Evolutionary conservation across 2,329 filamentous ascomycete species (phyloP).

Genomic region (Xylaria sp.): DNA sequence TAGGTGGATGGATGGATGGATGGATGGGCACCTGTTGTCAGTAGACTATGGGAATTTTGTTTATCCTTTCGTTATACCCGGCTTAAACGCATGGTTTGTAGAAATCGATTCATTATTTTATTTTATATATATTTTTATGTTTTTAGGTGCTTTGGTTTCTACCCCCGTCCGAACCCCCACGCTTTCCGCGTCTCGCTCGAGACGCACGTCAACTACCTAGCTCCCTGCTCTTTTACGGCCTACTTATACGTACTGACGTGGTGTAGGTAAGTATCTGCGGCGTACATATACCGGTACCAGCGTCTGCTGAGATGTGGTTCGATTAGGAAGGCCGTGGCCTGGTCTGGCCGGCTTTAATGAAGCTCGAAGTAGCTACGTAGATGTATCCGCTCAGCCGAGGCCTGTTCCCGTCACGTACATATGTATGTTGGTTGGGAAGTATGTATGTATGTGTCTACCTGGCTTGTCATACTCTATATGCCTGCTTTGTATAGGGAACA

Average conservation of each 20-base stretch:
- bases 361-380: background rate
- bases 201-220: conserved; percentile 23
- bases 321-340: background rate
- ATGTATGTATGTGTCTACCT: background rate
- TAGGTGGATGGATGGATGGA: too few species aligned
- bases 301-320: conserved; percentile 2
- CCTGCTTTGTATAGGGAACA: background rate
- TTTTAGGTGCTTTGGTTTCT: background rate
- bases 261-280: background rate
- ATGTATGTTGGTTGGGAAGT: background rate
- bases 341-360: background rate
- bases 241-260: background rate
- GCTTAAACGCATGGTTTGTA: background rate
- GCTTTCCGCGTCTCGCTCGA: background rate
- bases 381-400: conserved; percentile 2
- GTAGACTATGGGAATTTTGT: too few species aligned
- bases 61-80: background rate
- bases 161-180: background rate
- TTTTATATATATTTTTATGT: too few species aligned
- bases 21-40: too few species aligned
- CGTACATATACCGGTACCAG: conserved; percentile 3
- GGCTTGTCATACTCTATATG: background rate
- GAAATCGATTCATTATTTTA: background rate
- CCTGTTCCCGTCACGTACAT: background rate
- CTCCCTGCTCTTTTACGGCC: background rate